Percentiles rank a stretch among this genome's conserved stretches.
Evolutionary conservation across 2,329 filamentous ascomycete species (phyloP).

Genomic region (Claviceps capensis): DNA sequence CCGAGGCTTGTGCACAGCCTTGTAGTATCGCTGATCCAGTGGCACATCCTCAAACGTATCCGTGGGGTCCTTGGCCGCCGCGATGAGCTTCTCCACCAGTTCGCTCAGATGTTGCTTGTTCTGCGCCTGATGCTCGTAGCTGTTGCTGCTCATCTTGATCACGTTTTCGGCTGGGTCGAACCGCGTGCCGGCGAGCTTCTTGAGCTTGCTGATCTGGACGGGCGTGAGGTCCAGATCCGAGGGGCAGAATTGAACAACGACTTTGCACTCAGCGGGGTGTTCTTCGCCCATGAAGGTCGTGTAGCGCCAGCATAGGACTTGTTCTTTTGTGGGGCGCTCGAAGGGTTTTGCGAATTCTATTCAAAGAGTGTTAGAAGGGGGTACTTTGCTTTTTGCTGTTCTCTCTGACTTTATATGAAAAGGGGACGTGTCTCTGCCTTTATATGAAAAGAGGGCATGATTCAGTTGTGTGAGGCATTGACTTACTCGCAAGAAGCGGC

Average conservation of each 20-base stretch:
- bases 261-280: slow-evolving; percentile 85
- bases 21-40: slow-evolving; percentile 76
- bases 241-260: slow-evolving; percentile 80
- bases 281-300: slow-evolving; percentile 91
- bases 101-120: slow-evolving; percentile 94
- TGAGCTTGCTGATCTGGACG: slow-evolving; percentile 62
- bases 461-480: not conserved
- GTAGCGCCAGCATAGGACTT: slow-evolving; percentile 85
- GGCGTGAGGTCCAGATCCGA: slow-evolving; percentile 56
- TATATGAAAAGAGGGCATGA: not conserved
- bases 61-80: slow-evolving; percentile 59
- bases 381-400: too few species aligned
- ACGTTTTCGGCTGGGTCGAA: slow-evolving; percentile 77
- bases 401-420: too few species aligned
- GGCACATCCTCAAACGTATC: slow-evolving; percentile 85
- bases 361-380: not conserved
- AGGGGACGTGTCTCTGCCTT: not conserved
- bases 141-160: slow-evolving; percentile 83
- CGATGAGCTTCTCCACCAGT: slow-evolving; percentile 57
- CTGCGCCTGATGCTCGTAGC: slow-evolving; percentile 77
- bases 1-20: slow-evolving; percentile 48
- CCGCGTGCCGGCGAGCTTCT: slow-evolving; percentile 72
- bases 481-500: slow-evolving; percentile 75
- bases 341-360: slow-evolving; percentile 76
- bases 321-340: slow-evolving; percentile 47